Base-by-base conservation (phyloP, 2,329 filamentous ascomycete species). In the Penicillium aurantiogriseum region DNA sequence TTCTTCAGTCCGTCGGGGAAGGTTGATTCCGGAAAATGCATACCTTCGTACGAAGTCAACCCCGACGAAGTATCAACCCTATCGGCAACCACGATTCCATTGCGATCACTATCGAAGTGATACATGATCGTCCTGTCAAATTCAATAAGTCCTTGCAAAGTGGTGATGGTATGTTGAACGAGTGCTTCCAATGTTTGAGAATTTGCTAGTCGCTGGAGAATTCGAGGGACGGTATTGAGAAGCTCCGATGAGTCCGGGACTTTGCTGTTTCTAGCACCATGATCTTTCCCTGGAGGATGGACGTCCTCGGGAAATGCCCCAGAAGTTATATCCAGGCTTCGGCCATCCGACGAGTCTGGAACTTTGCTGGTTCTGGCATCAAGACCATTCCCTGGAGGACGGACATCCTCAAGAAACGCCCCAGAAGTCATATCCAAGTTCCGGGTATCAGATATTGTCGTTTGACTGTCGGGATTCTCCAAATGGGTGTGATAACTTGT, bases 61-160 rank as follows among this genome's bases (percentile, higher is more conserved):
- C 89, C 92, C 23, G 87, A 85, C 13, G 84, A 79, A 6, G 89
- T 87, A 69, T 95, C 89, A 13, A 94, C 87, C 6, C 93, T 79
- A 72, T 96, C 92, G 0, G 90, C 91, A 8, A 95, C 89, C 1
- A 95, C 91, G 54, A 89, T 86, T n/a, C 91, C 91, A 65, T 94
- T 95, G 79, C 88, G 92, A 1, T 81, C 73, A 2, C 85, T 78
- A 70, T 96, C 91, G 63, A 96, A 95, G 73, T 95, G 91, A 65
- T 95, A 96, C 3, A 96, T 83, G 88, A 95, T 95, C 56, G 94
- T 90, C 25, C 91, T 88, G 69, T 95, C 90, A 63, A 95, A 95
- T 0, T 90, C 89, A 0, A 90, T 92, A 49, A 96, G 70, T 67
- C 94, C 90, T 68, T 92, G 93, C 44, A 95, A 83, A 11, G 93